A percentile compares a stretch with the other conserved stretches of the same genome.
phyloP scores from a whole-genome alignment of 169 alveolate species.

The Plasmodium gaboni region DNA sequence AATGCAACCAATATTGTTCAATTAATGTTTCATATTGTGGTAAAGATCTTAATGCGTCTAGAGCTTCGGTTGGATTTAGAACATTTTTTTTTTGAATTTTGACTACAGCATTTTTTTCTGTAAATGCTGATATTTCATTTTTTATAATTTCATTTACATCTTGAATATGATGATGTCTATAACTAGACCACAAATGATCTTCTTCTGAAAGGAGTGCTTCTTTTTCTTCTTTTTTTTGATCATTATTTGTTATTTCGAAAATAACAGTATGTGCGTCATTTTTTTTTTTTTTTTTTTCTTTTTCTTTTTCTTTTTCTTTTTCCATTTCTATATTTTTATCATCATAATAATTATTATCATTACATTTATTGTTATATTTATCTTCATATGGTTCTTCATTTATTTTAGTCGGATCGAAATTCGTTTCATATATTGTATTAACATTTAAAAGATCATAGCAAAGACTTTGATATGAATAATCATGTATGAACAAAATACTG shows the following conservation, averaged over 20 bases:
- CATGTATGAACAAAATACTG: constrained; percentile 86
- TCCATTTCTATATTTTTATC: too few relatives aligned
- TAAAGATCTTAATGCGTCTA: constrained; percentile 82
- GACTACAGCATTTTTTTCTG: constrained; percentile 77
- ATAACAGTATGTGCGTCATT: constrained; percentile 61
- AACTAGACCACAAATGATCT: constrained; percentile 84
- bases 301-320: too few relatives aligned
- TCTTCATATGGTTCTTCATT: not conserved
- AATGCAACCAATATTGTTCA: constrained; percentile 88
- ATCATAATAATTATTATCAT: not conserved
- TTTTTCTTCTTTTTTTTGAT: constrained; percentile 79
- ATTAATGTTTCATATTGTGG: constrained; percentile 86
- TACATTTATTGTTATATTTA: not conserved
- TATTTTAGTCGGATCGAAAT: constrained; percentile 9
- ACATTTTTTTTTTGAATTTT: constrained; percentile 76
- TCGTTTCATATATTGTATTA: constrained; percentile 33
- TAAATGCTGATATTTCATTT: constrained; percentile 83
- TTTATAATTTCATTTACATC: constrained; percentile 85
- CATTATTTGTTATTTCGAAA: constrained; percentile 77
- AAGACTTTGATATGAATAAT: constrained; percentile 88
- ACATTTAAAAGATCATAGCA: constrained; percentile 85
- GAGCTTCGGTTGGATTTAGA: constrained; percentile 74
- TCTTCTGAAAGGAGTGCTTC: constrained; percentile 78
- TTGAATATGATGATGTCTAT: constrained; percentile 87
- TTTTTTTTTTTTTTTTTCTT: not conserved